Percentiles rank a stretch among this genome's conserved stretches.
These are phyloP conservation scores for Penicillium sp. DNA, from an alignment of 2,329 filamentous ascomycete genomes.

Conservation along the genomic window DNA sequence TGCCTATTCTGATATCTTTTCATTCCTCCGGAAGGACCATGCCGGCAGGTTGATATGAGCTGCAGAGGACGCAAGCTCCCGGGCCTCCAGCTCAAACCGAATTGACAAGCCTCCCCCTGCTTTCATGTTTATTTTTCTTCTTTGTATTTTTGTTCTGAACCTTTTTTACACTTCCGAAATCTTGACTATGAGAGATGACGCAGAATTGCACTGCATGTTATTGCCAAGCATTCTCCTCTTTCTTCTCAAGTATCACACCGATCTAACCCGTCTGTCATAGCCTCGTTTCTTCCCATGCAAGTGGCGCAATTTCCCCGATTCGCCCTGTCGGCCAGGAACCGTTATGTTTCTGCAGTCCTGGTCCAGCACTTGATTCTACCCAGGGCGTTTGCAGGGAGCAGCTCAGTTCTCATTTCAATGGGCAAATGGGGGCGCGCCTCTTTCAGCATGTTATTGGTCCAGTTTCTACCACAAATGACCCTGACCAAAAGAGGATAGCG, in stretches of 20 bases:
- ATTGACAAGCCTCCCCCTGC: background rate
- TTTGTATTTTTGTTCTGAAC: background rate
- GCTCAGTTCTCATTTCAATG: slow-evolving; percentile 8
- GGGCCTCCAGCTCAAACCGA: background rate
- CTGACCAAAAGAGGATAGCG: background rate
- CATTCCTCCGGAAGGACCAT: slow-evolving; percentile 2
- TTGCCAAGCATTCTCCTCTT: background rate
- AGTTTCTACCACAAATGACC: background rate
- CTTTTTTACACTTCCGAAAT: background rate
- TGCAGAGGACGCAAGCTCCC: background rate
- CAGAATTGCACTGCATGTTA: slow-evolving; percentile 17
- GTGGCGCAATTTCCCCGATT: slow-evolving; percentile 21
- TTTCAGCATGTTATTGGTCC: background rate
- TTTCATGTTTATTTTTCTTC: background rate
- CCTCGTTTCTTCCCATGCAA: background rate
- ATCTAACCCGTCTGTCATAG: background rate
- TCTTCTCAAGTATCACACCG: background rate
- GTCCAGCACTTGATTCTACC: slow-evolving; percentile 11
- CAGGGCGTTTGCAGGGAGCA: slow-evolving; percentile 13
- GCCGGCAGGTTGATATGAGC: background rate
- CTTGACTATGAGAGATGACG: slow-evolving; percentile 3
- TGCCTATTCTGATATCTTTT: background rate
- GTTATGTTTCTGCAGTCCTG: slow-evolving; percentile 23
- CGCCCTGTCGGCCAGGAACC: slow-evolving; percentile 18
- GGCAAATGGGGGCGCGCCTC: background rate